Conservation (phyloP, 2,329 filamentous ascomycete genomes). For the Penicillium griseofulvum region DNA sequence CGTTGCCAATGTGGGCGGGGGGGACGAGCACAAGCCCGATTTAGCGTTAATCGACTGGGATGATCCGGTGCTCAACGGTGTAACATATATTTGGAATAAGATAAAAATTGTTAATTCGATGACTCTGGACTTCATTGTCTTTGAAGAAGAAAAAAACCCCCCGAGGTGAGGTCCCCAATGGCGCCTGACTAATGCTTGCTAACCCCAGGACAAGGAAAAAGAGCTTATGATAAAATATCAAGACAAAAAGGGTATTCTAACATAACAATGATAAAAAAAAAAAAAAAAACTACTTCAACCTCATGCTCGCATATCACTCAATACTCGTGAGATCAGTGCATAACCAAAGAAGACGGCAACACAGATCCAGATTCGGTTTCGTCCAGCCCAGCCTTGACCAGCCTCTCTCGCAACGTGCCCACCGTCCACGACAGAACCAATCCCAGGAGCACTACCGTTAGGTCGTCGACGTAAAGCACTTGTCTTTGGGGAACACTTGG, state of each 20-base stretch:
- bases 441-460: slow-evolving; percentile 52
- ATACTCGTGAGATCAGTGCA: slow-evolving; percentile 73
- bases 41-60: slow-evolving; percentile 9
- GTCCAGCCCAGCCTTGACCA: slow-evolving; percentile 75
- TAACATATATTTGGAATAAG: slow-evolving; percentile 8
- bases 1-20: slow-evolving; percentile 14
- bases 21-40: slow-evolving; percentile 24
- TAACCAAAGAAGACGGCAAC: slow-evolving; percentile 74
- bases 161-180: neutral
- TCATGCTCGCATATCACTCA: slow-evolving; percentile 54
- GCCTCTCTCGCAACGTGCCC: slow-evolving; percentile 71
- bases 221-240: neutral
- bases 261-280: neutral
- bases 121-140: neutral
- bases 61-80: slow-evolving; percentile 21
- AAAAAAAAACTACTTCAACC: neutral
- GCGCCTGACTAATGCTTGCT: slow-evolving; percentile 17
- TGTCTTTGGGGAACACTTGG: slow-evolving; percentile 59
- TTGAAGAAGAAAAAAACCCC: neutral
- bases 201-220: slow-evolving; percentile 9
- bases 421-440: slow-evolving; percentile 72
- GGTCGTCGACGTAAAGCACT: slow-evolving; percentile 64
- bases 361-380: slow-evolving; percentile 73
- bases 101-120: neutral
- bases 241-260: slow-evolving; percentile 6